Base-by-base conservation (phyloP, 352 stramenopile genomes). In the Pelagophyceae sp. region DNA sequence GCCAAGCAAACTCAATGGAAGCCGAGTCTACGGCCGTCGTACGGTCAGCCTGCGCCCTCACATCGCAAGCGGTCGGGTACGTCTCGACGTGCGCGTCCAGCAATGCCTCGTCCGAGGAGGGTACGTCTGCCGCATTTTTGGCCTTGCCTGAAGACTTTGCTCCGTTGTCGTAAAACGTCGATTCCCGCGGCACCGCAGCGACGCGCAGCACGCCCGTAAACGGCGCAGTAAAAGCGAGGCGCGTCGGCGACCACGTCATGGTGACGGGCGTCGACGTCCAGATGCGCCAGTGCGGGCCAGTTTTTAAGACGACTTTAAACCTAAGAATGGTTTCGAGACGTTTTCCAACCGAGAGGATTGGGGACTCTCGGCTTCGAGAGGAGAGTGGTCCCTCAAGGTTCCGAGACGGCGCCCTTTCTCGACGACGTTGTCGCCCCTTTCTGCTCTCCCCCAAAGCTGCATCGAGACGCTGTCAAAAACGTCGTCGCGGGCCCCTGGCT, bases 41-140 rank as follows among this genome's bases (percentile, higher is more conserved):
- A 17, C 61, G 20, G 31, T 70, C 61, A n/a, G 31, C 61, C 32
- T 19, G 15, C 31, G 5, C 20, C 64, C 64, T 38, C 35, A 50
- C 64, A 6, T 19, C 31, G 20, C 64, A 19, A 31, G 3, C n/a
- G 31, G 32, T 40, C 64, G 64, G 32, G 64, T 72, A 72, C 3
- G 31, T 50, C 64, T 72, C 64, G 19, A 32, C 64, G 64, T 72
- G 64, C 6, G 64, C 64, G 35, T 72, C 64, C 6, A 72, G 35
- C 64, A 37, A 29, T 17, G 15, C 58, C 5, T 17, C 27, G 27
- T 67, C 58, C 23, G 58, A 23, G 11, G 11, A 54, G 11, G 45
- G 58, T 27, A 15, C 15, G 11, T 67, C 29, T 31, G 58, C 31
- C 58, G 58, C 58, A 27, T 67, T 67, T 23, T 70, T 33, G n/a